Percentiles rank a stretch among this genome's conserved stretches.
These are phyloP conservation scores for Scytalidium lignicola DNA, from an alignment of 2,329 filamentous ascomycete genomes.

Conservation along the genomic window DNA sequence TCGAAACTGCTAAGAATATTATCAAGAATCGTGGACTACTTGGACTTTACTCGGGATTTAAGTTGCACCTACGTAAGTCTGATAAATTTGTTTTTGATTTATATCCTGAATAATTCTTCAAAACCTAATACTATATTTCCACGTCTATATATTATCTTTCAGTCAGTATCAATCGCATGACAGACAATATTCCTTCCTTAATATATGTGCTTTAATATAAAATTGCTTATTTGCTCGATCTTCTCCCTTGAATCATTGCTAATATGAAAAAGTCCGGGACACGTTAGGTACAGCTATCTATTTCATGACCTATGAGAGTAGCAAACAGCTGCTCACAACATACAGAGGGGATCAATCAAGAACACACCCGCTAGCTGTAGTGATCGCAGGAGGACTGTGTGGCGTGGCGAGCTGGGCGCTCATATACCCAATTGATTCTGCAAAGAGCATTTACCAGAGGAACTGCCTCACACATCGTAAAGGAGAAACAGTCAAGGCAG, in stretches of 20 bases:
- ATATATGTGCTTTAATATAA: no score
- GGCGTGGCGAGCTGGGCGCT: constrained; percentile 77
- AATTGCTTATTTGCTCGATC: no score
- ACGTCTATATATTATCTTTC: no score
- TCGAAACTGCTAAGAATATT: constrained; percentile 72
- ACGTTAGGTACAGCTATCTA: constrained; percentile 81
- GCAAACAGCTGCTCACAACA: constrained; percentile 75
- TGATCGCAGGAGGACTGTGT: constrained; percentile 73
- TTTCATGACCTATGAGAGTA: constrained; percentile 84
- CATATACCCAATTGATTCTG: constrained; percentile 64
- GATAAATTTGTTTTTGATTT: neutral
- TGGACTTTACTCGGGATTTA: constrained; percentile 77
- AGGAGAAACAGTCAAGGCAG: constrained; percentile 56
- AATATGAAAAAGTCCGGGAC: constrained; percentile 58
- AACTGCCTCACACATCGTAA: constrained; percentile 68
- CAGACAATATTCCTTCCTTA: no score
- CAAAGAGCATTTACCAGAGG: constrained; percentile 81
- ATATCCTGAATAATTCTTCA: no score
- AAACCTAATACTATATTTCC: no score
- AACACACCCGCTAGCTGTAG: constrained; percentile 74
- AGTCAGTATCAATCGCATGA: no score
- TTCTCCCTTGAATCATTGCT: constrained; percentile 1
- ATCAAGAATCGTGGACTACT: constrained; percentile 66
- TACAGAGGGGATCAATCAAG: constrained; percentile 65
- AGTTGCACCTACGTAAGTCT: constrained; percentile 71